Evolutionary conservation across 1,139 yeast genomes (phyloP).

Genomic region (Eremothecium sinecaudum): DNA sequence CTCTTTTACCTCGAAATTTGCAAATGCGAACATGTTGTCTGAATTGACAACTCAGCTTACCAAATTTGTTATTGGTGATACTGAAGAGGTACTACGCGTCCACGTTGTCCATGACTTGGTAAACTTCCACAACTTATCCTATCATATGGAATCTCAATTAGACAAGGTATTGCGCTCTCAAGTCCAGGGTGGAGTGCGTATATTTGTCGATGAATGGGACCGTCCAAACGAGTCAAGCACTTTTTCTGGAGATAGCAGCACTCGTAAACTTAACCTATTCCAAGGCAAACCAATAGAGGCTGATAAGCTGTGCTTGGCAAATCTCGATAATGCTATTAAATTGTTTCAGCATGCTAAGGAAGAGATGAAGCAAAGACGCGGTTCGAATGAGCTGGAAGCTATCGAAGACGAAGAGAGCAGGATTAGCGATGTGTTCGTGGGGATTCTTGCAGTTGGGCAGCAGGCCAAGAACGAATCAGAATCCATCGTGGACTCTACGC

Average conservation of each 20-base stretch:
- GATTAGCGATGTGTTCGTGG: constrained; percentile 57
- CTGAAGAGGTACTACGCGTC: constrained; percentile 68
- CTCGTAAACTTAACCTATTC: constrained; percentile 56
- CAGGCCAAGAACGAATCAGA: constrained; percentile 28
- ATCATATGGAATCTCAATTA: constrained; percentile 58
- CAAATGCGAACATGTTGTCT: constrained; percentile 21
- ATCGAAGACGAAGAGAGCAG: constrained; percentile 34
- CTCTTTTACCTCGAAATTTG: constrained; percentile 34
- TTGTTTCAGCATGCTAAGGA: constrained; percentile 34
- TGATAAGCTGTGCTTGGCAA: constrained; percentile 82
- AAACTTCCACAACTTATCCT: constrained; percentile 59
- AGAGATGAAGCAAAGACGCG: constrained; percentile 24
- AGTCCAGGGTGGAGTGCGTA: constrained; percentile 79
- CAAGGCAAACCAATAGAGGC: constrained; percentile 75
- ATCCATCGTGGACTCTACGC: constrained; percentile 33
- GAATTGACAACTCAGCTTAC: constrained; percentile 27
- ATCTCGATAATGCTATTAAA: constrained; percentile 64
- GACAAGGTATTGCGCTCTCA: constrained; percentile 70
- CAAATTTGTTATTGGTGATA: constrained; percentile 46
- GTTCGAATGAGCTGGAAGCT: constrained; percentile 13
- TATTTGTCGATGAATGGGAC: constrained; percentile 41
- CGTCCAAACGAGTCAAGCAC: constrained; percentile 27
- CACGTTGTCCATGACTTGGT: constrained; percentile 78
- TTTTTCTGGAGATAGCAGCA: constrained; percentile 28
- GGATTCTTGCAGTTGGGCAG: constrained; percentile 54